Evolutionary conservation across 495 filamentous ascomycete species (phyloP), one percentile per base, ranked within the genome.

Genomic region (Pyronema domesticum): DNA sequence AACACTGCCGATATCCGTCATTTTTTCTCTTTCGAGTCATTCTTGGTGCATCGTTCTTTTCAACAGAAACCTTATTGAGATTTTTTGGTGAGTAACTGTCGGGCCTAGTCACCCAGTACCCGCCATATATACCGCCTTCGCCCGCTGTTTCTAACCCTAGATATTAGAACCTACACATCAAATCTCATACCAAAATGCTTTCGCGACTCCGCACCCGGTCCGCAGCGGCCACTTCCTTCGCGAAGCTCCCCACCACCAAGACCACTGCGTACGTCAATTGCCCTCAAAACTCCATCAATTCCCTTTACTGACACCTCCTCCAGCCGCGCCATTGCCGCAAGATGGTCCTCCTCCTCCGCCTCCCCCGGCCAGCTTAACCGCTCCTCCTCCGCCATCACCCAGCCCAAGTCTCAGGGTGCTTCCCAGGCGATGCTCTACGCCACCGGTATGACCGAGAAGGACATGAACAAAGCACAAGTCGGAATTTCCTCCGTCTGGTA

Each of bases 391-490:
- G 64, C 74, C 64, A 82, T 98, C 73, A 96, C 91, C 40, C 87
- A 95, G 68, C 93, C 87, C 59, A 95, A 89, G 69, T 86, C 91
- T 23, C 91, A 98, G 74, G 91, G 91, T 62, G 91, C 93, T 43
- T 95, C 89, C 35, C 91, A 98, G 73, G 93, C 93, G 55, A 98
- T 98, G 91, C 75, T 55, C 44, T 96, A 95, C 73, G 91, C 85
- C 59, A 94, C 89, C 8, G 91, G 91, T 53, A 68, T 98, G 64
- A 76, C 70, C 11, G 80, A 86, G 58, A 74, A 75, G 44, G 91
- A 95, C 68, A 83, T 96, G 80, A 78, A 77, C 70, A 95, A 95
- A 70, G 81, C 91, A 35, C 91, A 98, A 70, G 83, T 98, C 43
- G 91, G 91, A 53, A 96, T 98, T 64, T 93, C 89, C 17, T 96